Evolutionary conservation across 2,329 filamentous ascomycete species (phyloP).

Genomic region (Paecilomyces formosus): DNA sequence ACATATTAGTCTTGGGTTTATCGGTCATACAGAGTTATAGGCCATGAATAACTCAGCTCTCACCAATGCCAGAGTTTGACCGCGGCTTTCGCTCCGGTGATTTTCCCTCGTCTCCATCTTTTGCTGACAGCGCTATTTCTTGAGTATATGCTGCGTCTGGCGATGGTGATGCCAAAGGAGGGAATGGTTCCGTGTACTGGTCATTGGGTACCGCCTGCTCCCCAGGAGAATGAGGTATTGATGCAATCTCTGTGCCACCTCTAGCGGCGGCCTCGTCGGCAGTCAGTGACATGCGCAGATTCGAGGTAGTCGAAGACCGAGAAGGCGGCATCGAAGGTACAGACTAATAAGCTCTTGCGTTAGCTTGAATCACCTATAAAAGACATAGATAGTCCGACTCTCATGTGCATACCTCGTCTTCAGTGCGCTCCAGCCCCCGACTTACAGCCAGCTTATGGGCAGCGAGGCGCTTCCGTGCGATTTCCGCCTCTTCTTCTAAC

Average conservation of each 20-base stretch:
- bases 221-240: constrained; percentile 5
- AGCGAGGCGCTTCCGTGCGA: constrained; percentile 47
- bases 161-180: constrained; percentile 19
- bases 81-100: not conserved
- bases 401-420: constrained; percentile 20
- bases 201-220: constrained; percentile 9
- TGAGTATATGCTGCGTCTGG: constrained; percentile 4
- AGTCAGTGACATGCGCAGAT: not conserved
- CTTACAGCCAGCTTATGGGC: constrained; percentile 49
- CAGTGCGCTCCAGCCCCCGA: constrained; percentile 39
- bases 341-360: constrained; percentile 4
- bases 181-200: constrained; percentile 24
- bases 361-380: constrained; percentile 5
- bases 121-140: not conserved
- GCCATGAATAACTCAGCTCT: not conserved
- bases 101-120: not conserved
- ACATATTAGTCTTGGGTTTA: not conserved
- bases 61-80: not conserved
- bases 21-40: not conserved
- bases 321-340: not conserved
- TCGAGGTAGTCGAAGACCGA: not conserved
- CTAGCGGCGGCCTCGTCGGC: not conserved
- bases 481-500: constrained; percentile 48
- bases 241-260: not conserved
- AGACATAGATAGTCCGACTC: not conserved